phyloP scores from a whole-genome alignment of 176 grass and related monocot genomes.

The Poa pratensis region DNA sequence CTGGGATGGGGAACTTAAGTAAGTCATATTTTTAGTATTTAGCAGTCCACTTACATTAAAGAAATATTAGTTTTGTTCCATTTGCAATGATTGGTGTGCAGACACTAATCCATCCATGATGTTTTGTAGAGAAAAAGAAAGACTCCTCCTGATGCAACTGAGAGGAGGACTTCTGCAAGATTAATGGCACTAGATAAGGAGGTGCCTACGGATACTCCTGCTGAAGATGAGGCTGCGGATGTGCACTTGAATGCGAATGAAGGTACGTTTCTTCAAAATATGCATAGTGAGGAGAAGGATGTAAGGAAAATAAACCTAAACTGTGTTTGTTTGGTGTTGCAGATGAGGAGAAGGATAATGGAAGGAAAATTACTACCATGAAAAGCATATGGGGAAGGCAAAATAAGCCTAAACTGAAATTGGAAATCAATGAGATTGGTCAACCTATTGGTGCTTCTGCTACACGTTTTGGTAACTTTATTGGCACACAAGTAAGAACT shows the following conservation, averaged over 20 bases:
- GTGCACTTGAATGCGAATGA: neutral
- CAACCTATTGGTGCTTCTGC: neutral
- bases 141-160: neutral
- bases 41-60: no score
- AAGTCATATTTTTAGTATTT: no score
- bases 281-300: no score
- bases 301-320: no score
- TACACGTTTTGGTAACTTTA: neutral
- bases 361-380: neutral
- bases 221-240: neutral
- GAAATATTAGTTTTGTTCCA: no score
- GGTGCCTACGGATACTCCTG: neutral
- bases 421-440: constrained; percentile 1
- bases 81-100: no score
- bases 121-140: neutral
- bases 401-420: neutral
- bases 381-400: neutral
- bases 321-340: neutral
- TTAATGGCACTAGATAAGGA: neutral
- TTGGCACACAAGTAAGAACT: neutral
- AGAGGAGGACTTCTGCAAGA: neutral
- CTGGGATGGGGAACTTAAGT: no score
- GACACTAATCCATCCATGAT: no score
- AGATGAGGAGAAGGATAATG: neutral
- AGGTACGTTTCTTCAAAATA: neutral